phyloP scores from a whole-genome alignment of 129 eudicot genomes.

The Flaveria brownii region DNA sequence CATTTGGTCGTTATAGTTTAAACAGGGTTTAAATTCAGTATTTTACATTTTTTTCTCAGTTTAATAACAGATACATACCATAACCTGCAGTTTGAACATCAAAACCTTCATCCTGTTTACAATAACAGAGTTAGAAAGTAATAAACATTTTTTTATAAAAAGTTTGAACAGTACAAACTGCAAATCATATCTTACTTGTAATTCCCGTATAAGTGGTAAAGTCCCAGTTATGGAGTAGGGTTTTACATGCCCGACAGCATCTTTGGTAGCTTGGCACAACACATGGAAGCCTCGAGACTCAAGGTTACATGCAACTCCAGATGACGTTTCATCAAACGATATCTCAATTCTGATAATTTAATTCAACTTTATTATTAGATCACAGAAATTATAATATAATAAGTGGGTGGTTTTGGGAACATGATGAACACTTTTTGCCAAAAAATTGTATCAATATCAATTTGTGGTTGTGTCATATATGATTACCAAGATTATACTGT shows the following conservation, averaged over 20 bases:
- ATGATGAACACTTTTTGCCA: no score
- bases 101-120: constrained; percentile 80
- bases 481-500: no score
- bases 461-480: no score
- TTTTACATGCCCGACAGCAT: constrained; percentile 85
- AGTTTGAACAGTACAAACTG: background rate
- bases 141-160: background rate
- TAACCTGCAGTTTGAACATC: constrained; percentile 97
- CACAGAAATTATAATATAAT: no score
- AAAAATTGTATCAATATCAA: no score
- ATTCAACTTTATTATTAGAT: background rate
- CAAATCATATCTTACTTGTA: constrained; percentile 53
- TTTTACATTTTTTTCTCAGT: background rate
- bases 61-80: constrained; percentile 45
- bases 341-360: constrained; percentile 48
- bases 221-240: constrained; percentile 93
- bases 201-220: constrained; percentile 83
- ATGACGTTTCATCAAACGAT: constrained; percentile 61
- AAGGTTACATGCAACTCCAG: constrained; percentile 88
- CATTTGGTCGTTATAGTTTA: no score
- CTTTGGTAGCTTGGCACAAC: constrained; percentile 83
- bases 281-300: constrained; percentile 86
- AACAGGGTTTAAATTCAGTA: background rate
- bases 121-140: constrained; percentile 1
- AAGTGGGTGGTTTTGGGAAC: no score